phyloP scores from a whole-genome alignment of 495 filamentous ascomycete genomes.

The Trichoderma orchidacearum region DNA sequence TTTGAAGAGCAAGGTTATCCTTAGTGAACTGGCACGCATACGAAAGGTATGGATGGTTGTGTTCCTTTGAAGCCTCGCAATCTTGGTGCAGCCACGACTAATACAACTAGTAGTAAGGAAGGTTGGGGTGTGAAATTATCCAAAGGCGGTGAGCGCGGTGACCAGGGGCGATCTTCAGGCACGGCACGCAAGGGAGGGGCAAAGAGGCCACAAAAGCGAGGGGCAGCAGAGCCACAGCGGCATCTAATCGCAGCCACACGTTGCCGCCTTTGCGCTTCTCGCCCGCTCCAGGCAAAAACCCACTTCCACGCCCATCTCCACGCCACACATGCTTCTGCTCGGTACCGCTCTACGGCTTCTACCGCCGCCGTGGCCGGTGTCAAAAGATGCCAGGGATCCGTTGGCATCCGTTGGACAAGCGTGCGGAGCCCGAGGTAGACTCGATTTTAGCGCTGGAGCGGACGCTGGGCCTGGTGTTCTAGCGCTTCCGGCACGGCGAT shows the following conservation, averaged over 20 bases:
- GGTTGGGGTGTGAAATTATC: not conserved
- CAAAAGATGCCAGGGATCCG: not conserved
- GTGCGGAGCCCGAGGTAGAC: too few relatives aligned
- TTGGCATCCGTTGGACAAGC: not conserved
- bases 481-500: not conserved
- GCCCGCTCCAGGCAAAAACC: not conserved
- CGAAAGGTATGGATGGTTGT: too few relatives aligned
- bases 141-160: not conserved
- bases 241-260: not conserved
- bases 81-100: too few relatives aligned
- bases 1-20: too few relatives aligned
- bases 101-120: too few relatives aligned
- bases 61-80: too few relatives aligned
- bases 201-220: not conserved
- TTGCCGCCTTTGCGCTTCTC: not conserved
- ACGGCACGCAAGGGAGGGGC: not conserved
- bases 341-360: too few relatives aligned
- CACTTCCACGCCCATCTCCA: too few relatives aligned
- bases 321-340: too few relatives aligned
- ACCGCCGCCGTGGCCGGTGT: not conserved
- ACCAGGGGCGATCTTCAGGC: not conserved
- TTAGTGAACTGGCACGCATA: too few relatives aligned
- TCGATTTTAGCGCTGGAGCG: not conserved
- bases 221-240: not conserved
- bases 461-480: not conserved